Conservation (phyloP, 73 alveolate species). For the Breviolum minutum region DNA sequence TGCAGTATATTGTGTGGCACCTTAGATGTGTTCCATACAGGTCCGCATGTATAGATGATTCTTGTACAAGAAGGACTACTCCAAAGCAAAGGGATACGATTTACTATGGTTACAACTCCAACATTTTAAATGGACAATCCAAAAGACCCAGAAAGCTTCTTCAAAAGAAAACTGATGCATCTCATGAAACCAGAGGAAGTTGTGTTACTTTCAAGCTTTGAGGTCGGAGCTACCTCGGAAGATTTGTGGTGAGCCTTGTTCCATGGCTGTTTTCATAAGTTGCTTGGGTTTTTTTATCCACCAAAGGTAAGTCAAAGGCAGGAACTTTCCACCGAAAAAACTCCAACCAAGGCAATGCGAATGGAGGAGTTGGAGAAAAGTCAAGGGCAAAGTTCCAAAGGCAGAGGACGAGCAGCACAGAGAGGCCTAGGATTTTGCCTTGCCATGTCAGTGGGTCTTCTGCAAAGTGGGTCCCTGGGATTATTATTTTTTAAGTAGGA, state of each 20-base stretch:
- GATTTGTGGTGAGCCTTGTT: slow-evolving; percentile 71
- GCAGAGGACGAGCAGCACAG: slow-evolving; percentile 13
- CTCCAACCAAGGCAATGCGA: background rate
- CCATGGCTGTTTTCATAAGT: background rate
- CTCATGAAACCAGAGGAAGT: background rate
- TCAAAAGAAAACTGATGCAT: background rate
- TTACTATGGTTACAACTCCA: too few species aligned
- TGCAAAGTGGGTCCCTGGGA: background rate
- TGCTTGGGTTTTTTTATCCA: background rate
- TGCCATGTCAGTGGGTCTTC: background rate
- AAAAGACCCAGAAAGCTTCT: background rate
- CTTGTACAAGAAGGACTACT: background rate
- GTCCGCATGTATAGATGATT: background rate
- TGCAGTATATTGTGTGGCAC: slow-evolving; percentile 25
- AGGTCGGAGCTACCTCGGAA: slow-evolving; percentile 79
- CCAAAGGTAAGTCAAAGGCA: background rate
- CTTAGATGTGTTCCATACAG: background rate
- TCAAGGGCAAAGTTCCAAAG: background rate
- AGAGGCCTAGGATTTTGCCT: background rate
- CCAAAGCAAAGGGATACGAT: background rate
- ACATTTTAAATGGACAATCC: background rate
- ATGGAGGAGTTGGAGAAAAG: background rate
- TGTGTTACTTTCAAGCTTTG: background rate
- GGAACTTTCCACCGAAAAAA: background rate
- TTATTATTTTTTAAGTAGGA: too few species aligned